Percentiles rank a stretch among this genome's conserved stretches.
Evolutionary conservation across 371 early-diverging fungal species (phyloP).

Genomic region (Haplosporangium sp.): DNA sequence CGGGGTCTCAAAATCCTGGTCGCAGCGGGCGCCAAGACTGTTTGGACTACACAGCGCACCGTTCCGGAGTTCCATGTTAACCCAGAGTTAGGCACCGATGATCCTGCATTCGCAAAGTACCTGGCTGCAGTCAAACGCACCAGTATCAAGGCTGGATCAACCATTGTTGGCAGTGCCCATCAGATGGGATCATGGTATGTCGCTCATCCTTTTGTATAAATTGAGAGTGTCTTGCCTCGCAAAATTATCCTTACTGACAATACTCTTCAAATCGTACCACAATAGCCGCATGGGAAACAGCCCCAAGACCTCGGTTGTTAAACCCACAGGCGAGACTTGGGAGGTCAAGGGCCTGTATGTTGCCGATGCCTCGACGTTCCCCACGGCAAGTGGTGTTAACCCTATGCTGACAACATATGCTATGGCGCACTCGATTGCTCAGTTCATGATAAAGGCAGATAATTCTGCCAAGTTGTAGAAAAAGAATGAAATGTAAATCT

Average conservation of each 20-base stretch:
- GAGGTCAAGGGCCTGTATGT: slow-evolving; percentile 80
- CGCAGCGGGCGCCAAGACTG: slow-evolving; percentile 75
- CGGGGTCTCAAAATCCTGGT: slow-evolving; percentile 64
- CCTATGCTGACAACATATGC: slow-evolving; percentile 69
- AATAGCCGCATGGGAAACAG: slow-evolving; percentile 74
- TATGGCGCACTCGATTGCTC: slow-evolving; percentile 45
- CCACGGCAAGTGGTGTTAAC: slow-evolving; percentile 82
- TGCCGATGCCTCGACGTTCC: slow-evolving; percentile 79
- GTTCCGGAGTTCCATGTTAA: slow-evolving; percentile 63
- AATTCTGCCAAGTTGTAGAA: slow-evolving; percentile 31
- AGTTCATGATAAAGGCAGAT: slow-evolving; percentile 39
- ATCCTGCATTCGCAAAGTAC: slow-evolving; percentile 47
- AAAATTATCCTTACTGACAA: slow-evolving; percentile 1
- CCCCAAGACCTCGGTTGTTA: slow-evolving; percentile 67
- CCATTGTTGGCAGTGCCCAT: slow-evolving; percentile 64
- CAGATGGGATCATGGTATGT: slow-evolving; percentile 76
- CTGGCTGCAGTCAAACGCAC: slow-evolving; percentile 36
- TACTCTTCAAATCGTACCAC: not conserved
- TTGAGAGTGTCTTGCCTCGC: not conserved
- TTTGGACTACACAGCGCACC: slow-evolving; percentile 67
- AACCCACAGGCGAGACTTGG: slow-evolving; percentile 81
- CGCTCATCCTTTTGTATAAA: not conserved
- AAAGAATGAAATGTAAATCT: not conserved
- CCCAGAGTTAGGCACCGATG: slow-evolving; percentile 42
- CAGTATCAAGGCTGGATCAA: slow-evolving; percentile 32